A percentile compares a stretch with the other conserved stretches of the same genome.
Evolutionary conservation across 345 rosid genomes (phyloP).

Genomic region (Salix caprea): DNA sequence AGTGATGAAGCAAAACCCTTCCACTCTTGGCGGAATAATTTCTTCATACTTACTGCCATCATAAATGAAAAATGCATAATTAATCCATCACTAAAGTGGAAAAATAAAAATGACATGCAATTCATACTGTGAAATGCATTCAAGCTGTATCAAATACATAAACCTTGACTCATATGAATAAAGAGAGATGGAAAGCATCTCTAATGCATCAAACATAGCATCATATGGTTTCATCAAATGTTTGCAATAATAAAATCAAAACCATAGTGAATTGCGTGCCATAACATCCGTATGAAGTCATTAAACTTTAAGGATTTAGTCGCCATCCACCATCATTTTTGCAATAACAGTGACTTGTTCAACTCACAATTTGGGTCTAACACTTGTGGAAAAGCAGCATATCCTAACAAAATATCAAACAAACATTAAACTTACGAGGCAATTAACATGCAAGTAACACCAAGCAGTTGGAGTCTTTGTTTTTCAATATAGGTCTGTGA

Average conservation of each 20-base stretch:
- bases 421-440: conserved; percentile 72
- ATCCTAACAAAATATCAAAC: neutral
- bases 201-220: neutral
- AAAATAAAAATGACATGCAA: neutral
- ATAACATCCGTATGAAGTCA: neutral
- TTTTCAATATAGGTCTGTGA: conserved; percentile 61
- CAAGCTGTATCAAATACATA: neutral
- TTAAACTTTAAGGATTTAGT: neutral
- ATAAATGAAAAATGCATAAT: conserved; percentile 16
- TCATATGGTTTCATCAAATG: neutral
- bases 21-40: conserved; percentile 75
- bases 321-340: neutral
- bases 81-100: conserved; percentile 11
- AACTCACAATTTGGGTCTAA: neutral
- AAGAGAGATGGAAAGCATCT: neutral
- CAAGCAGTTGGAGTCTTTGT: conserved; percentile 88
- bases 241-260: neutral
- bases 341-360: neutral
- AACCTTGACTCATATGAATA: neutral
- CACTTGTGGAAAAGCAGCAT: neutral
- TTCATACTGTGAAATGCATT: neutral
- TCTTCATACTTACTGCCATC: conserved; percentile 84
- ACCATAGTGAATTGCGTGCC: neutral
- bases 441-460: conserved; percentile 93
- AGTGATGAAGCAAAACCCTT: conserved; percentile 91